These are phyloP conservation scores for Talaromyces wortmannii DNA, from an alignment of 495 filamentous ascomycete genomes.

Conservation along the genomic window DNA sequence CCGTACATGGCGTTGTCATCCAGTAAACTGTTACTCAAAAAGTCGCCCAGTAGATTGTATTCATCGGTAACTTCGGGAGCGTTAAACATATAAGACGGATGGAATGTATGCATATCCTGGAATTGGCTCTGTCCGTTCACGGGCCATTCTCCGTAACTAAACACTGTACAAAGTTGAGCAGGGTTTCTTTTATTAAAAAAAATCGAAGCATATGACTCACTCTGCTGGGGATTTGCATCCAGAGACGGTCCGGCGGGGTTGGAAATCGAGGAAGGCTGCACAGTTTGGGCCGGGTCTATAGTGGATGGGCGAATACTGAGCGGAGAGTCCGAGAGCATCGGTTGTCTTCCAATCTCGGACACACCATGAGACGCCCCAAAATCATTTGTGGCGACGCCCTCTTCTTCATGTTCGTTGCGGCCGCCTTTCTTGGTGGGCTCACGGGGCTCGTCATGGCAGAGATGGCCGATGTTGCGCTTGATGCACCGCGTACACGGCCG, in stretches of 20 bases:
- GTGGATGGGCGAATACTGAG: conserved; percentile 25
- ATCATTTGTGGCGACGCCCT: conserved; percentile 44
- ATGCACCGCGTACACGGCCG: conserved; percentile 96
- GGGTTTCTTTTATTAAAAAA: conserved; percentile 18
- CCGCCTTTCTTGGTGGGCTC: conserved; percentile 65
- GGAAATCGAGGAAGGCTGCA: conserved; percentile 26
- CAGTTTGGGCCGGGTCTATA: conserved; percentile 22
- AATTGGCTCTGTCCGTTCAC: conserved; percentile 70
- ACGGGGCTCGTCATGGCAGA: conserved; percentile 96
- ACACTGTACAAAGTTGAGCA: conserved; percentile 31
- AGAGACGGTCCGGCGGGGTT: conserved; percentile 37
- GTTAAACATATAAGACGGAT: conserved; percentile 93
- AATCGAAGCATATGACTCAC: conserved; percentile 49
- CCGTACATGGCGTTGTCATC: conserved; percentile 66
- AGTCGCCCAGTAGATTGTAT: conserved; percentile 94
- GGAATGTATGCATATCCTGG: conserved; percentile 89
- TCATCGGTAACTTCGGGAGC: conserved; percentile 91
- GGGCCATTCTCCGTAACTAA: conserved; percentile 62
- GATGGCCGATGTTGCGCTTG: conserved; percentile 96
- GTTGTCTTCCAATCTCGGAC: conserved; percentile 37
- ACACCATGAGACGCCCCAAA: conserved; percentile 29
- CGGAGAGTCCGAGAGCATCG: conserved; percentile 27
- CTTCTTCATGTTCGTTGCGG: conserved; percentile 64
- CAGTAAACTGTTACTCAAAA: conserved; percentile 78
- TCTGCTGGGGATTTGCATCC: conserved; percentile 57